Evolutionary conservation across 2,329 filamentous ascomycete genomes (phyloP).

Genomic region (Ophiosphaerella herpotricha): DNA sequence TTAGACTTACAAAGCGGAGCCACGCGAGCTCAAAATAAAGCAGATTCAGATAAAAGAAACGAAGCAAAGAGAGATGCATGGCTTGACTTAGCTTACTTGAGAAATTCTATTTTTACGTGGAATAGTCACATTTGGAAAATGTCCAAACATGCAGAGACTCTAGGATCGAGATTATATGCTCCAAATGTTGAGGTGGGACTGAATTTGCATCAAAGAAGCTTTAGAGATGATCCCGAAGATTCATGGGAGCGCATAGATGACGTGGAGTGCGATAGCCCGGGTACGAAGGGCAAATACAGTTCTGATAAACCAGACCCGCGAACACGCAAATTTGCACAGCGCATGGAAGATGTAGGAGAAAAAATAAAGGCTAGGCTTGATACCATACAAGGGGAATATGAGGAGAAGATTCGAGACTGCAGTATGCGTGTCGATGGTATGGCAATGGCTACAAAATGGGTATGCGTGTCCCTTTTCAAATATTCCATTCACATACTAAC

Average conservation of each 20-base stretch:
- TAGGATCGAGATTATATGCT: too few species aligned
- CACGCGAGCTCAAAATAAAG: not conserved
- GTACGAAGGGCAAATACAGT: not conserved
- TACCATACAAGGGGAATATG: slow-evolving; percentile 21
- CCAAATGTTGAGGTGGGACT: too few species aligned
- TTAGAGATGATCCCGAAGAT: too few species aligned
- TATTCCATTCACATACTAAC: not conserved
- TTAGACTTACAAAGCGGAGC: slow-evolving; percentile 6
- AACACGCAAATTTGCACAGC: not conserved
- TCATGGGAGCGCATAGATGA: too few species aligned
- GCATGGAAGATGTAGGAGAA: slow-evolving; percentile 2
- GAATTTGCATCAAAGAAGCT: too few species aligned
- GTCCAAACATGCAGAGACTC: slow-evolving; percentile 4
- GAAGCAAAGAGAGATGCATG: slow-evolving; percentile 16
- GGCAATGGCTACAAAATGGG: slow-evolving; percentile 33
- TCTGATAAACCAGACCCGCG: not conserved
- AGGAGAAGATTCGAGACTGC: slow-evolving; percentile 26
- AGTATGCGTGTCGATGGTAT: slow-evolving; percentile 30
- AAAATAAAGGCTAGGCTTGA: slow-evolving; percentile 15
- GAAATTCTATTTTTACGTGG: slow-evolving; percentile 21
- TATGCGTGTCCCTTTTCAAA: not conserved
- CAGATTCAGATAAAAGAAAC: slow-evolving; percentile 8
- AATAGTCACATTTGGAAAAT: slow-evolving; percentile 20
- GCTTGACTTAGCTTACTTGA: slow-evolving; percentile 22
- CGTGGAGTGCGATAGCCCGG: too few species aligned